A percentile compares a stretch with the other conserved stretches of the same genome.
phyloP scores from a whole-genome alignment of 768 basidiomycete species.

The Auricularia heimuer region DNA sequence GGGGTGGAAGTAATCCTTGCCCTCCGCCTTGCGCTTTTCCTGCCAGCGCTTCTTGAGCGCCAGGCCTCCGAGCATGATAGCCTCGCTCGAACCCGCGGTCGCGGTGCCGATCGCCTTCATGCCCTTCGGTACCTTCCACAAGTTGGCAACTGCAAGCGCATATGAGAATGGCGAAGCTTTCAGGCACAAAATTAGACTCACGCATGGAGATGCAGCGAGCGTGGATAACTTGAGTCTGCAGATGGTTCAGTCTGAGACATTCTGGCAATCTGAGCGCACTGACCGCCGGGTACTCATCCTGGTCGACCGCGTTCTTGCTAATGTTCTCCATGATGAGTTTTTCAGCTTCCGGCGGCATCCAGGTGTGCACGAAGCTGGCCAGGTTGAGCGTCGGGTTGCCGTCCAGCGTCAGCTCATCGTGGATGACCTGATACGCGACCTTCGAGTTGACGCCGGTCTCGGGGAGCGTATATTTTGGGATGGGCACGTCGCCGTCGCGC shows the following conservation, averaged over 20 bases:
- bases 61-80: conserved; percentile 62
- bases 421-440: conserved; percentile 42
- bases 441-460: conserved; percentile 15
- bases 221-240: conserved; percentile 31
- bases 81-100: conserved; percentile 62
- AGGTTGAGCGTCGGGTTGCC: conserved; percentile 50
- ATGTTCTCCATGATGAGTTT: conserved; percentile 56
- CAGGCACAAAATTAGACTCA: background rate
- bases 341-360: conserved; percentile 44
- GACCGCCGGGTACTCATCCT: conserved; percentile 55
- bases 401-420: conserved; percentile 54
- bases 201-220: conserved; percentile 24
- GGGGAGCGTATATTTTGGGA: conserved; percentile 62
- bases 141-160: conserved; percentile 46
- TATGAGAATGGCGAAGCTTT: background rate
- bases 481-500: conserved; percentile 53
- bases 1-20: conserved; percentile 29
- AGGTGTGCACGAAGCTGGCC: conserved; percentile 54
- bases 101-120: conserved; percentile 55
- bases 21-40: conserved; percentile 50
- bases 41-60: conserved; percentile 69
- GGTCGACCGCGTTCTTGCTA: conserved; percentile 58
- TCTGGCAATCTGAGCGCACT: conserved; percentile 27
- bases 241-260: background rate
- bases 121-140: conserved; percentile 54